Base-by-base conservation (phyloP, 495 filamentous ascomycete genomes). In the Penicillium atrosanguineum region DNA sequence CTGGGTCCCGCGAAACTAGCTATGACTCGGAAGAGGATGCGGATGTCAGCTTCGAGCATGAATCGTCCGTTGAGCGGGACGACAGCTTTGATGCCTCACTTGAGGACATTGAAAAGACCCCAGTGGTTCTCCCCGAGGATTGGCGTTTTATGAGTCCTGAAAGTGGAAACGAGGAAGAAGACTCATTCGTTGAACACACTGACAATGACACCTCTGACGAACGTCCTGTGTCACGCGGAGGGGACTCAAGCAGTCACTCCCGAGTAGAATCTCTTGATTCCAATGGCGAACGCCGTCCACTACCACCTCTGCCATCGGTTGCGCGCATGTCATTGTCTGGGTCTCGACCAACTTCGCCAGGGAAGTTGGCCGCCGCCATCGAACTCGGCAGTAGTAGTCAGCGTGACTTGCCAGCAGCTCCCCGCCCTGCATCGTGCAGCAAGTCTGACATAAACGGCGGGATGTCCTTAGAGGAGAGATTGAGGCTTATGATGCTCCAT, bases 101-200 rank as follows among this genome's bases (percentile, higher is more conserved):
- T 21, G 93, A 97, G 69, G 94, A 98, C 63, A 88, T 90, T 18
- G 91, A 95, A 59, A 96, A 97, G 74, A 97, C 95, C 0, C 93
- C 94, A 3, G 95, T 98, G 19, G 94, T 98, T 25, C 81, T 95
- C 43, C 94, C 94, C 3, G 95, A 97, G 59, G 91, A 96, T 61
- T 98, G 94, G 94, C 82, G 88, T 41, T 87, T 90, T 56, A 87
- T 88, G 80, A 86, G 79, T 54, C 85, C 87, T 3, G 67, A 65
- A n/a, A 69, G 64, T 31, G 78, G 77, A 4, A 76, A 87, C 48
- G 77, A 70, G 8, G 75, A 86, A 3, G 87, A 89, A 19, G 85
- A 94, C 45, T 81, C 84, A 0, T 96, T 90, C 60, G 80, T 76
- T 14, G 81, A 77, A 40, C 70, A 77, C 16, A 69, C 85, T n/a